Evolutionary conservation across 2,329 filamentous ascomycete genomes (phyloP).

Genomic region (Colletotrichum kahawae): DNA sequence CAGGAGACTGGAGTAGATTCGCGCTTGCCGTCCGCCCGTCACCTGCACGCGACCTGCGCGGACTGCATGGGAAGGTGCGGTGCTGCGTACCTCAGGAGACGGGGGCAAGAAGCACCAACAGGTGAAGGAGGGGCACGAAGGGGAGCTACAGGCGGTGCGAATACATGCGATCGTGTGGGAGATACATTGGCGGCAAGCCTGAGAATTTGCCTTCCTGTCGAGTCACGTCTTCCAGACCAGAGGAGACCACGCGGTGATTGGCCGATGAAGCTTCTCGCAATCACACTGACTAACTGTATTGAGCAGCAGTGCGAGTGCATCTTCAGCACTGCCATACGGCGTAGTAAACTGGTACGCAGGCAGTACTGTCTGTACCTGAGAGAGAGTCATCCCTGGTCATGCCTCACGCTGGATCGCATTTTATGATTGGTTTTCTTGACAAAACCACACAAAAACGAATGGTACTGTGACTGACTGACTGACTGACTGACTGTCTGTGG

Average conservation of each 20-base stretch:
- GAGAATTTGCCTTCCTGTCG: not conserved
- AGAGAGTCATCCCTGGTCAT: slow-evolving; percentile 5
- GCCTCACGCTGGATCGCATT: not conserved
- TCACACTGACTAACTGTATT: slow-evolving; percentile 11
- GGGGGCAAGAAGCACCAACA: not conserved
- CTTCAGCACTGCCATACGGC: not conserved
- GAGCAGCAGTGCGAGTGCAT: not conserved
- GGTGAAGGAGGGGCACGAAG: not conserved
- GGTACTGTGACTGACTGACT: not conserved
- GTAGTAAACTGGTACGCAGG: not conserved
- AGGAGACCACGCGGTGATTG: not conserved
- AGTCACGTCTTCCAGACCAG: slow-evolving; percentile 3
- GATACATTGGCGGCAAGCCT: not conserved
- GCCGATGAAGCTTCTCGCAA: not conserved
- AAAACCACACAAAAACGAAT: not conserved
- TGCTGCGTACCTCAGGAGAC: not conserved
- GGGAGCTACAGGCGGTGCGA: not conserved
- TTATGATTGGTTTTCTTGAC: not conserved
- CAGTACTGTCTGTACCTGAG: not conserved
- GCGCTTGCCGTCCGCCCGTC: not conserved
- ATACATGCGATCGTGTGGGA: not conserved
- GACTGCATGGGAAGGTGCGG: not conserved
- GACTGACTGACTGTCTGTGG: not conserved
- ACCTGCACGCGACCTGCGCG: not conserved
- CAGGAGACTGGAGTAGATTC: not conserved